Conservation (phyloP, 225 moss, liverwort and hornwort genomes). For the Climacium dendroides region DNA sequence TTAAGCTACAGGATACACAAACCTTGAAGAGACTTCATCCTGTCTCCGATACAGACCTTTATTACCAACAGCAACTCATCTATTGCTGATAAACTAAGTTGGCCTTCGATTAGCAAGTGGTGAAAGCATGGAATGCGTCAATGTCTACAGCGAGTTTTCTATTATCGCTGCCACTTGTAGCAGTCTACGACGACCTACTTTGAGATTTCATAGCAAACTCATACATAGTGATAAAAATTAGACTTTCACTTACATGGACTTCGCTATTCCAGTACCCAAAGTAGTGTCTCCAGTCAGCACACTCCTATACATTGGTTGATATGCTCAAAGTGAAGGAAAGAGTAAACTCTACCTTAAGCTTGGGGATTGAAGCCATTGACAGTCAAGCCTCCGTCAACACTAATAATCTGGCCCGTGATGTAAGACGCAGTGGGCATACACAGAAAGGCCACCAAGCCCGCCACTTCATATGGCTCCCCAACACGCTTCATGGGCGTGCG, state of each 20-base stretch:
- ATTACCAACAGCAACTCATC: neutral
- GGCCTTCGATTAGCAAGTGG: neutral
- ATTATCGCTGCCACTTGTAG: neutral
- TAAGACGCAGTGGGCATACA: constrained; percentile 62
- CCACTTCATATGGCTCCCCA: constrained; percentile 74
- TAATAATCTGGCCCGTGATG: constrained; percentile 62
- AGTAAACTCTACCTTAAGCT: neutral
- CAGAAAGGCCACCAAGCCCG: constrained; percentile 67
- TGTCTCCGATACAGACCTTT: neutral
- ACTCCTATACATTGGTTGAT: neutral
- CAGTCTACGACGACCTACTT: neutral
- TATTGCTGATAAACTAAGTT: neutral
- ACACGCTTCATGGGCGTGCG: constrained; percentile 66
- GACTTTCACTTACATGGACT: neutral
- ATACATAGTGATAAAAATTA: neutral
- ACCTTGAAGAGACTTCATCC: neutral
- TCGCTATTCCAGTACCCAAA: neutral
- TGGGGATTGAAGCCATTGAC: constrained; percentile 39
- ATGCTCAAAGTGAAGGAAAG: neutral
- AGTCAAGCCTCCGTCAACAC: constrained; percentile 62
- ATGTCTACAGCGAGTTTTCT: neutral
- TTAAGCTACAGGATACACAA: neutral
- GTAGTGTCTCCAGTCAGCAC: neutral
- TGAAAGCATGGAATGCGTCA: neutral
- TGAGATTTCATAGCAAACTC: neutral